phyloP scores from a whole-genome alignment of 2,329 filamentous ascomycete genomes.

The Cordyceps pruinosa region DNA sequence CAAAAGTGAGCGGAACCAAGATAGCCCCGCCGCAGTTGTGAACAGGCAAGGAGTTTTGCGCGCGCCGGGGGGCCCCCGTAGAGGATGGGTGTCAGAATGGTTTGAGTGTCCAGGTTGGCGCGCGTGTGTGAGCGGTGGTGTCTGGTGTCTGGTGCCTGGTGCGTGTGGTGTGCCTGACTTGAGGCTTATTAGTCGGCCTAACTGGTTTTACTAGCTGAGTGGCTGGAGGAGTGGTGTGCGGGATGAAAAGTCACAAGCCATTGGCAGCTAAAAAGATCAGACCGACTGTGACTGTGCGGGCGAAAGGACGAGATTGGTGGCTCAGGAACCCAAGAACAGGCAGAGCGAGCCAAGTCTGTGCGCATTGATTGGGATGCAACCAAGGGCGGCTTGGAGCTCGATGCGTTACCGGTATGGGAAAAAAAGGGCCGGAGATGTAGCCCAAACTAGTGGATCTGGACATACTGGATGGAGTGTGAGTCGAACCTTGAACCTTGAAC shows the following conservation, averaged over 20 bases:
- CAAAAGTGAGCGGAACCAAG: conserved; percentile 1
- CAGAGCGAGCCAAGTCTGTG: conserved; percentile 7
- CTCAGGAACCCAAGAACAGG: not conserved
- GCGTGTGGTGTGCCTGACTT: conserved; percentile 3
- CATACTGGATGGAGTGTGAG: not conserved
- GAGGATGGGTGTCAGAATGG: conserved; percentile 10
- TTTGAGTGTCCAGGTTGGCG: conserved; percentile 8
- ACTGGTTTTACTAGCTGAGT: not conserved
- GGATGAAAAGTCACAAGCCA: conserved; percentile 12
- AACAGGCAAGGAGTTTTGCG: not conserved
- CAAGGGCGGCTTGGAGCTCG: not conserved
- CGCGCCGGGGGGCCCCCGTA: not conserved
- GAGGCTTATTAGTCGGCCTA: not conserved
- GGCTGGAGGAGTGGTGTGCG: not conserved
- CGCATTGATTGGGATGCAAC: not conserved
- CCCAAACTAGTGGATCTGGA: conserved; percentile 7
- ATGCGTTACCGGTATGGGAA: not conserved
- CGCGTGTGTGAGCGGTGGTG: conserved; percentile 6
- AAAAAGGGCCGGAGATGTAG: conserved; percentile 2
- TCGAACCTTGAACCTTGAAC: not conserved
- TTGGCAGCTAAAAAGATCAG: conserved; percentile 10
- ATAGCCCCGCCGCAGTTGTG: not conserved
- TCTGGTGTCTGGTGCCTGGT: not conserved
- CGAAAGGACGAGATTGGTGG: conserved; percentile 5
- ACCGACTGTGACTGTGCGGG: not conserved